Evolutionary conservation across 2,329 filamentous ascomycete species (phyloP), one percentile per base, ranked within the genome.

Genomic region (Diplodia corticola): DNA sequence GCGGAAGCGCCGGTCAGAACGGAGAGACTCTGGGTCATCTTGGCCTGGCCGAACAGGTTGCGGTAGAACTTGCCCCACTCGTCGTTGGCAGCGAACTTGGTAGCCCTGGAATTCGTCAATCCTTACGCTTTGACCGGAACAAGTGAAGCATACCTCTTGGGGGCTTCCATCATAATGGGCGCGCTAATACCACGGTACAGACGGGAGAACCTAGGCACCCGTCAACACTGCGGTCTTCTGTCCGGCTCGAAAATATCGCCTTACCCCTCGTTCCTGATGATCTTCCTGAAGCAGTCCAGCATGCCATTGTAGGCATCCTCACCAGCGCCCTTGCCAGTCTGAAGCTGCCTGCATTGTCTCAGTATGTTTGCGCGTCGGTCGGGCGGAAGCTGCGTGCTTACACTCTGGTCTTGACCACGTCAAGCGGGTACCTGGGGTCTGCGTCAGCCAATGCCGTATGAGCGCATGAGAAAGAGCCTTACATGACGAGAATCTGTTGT

Each of bases 11-110:
- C 95, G 4, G 95, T 99, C 61, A 99, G 87, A 70, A 97, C 87
- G 26, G 95, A 96, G 67, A 99, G 87, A 1, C 88, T 87, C 82
- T 99, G 95, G 76, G 86, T 98, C 89, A 96, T 95, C 83, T 97
- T 91, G 66, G 87, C 80, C 65, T 90, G 85, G 71, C 91, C 92
- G 77, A 99, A 98, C 60, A 90, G 78, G 72, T 90, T 90, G 77
- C 93, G 91, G 84, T 96, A 99, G 81, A 97, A 86, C 80, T 93
- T 88, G 74, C 95, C 95, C 95, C 95, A 99, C 79, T 94, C 92
- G 79, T 99, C 95, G 81, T 99, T 99, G 81, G 95, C 95, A 54
- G 95, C 94, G 81, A 99, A 99, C 81, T 99, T 99, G 83, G 92
- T 98, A 50, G 94, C 94, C 82, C 93, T 86, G 68, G 9, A 66